Base-by-base conservation (phyloP, 495 filamentous ascomycete species). In the Aspergillus mulundensis region DNA sequence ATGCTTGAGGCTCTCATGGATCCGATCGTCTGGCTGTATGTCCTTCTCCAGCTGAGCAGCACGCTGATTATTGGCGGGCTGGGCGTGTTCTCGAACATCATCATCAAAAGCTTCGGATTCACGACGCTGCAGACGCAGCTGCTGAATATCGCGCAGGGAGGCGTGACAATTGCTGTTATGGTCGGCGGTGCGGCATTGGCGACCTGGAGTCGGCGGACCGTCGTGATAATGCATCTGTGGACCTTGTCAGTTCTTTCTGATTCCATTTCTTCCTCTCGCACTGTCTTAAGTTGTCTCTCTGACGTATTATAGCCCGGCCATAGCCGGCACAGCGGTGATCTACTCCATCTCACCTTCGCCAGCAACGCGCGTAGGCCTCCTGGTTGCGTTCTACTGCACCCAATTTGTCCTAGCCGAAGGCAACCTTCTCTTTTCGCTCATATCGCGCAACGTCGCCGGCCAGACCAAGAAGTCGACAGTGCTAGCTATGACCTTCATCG, bases 401-500 rank as follows among this genome's bases (percentile, higher is more conserved):
- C 64, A 61, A 19, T 64, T 58, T 34, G 55, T 66, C 56, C 54
- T 54, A 0, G 61, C 61, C 3, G 51, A 61, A 44, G 59, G 62
- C 16, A 63, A 65, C 50, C 52, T 66, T 50, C 58, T 63, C 12
- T 61, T 84, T 19, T 76, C 75, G 3, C 65, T 83, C 8, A 77
- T 84, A 36, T 73, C 71, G 0, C 77, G 74, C 21, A 85, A 87
- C 45, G 71, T 84, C 2, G 80, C 79, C 1, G 83, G 83, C 7
- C 84, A 84, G 64, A 84, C 84, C 1, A 87, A 87, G 67, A 85
- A 85, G 51, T 62, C 67, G 7, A 59, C 68, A 5, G 66, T 69
- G 1, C 67, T 70, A 41, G 67, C 65, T 15, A 49, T 65, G 16
- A 42, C 60, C 18, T 70, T 71, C 36, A 54, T 70, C 39, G 61